Percentiles rank a stretch among this genome's conserved stretches.
Evolutionary conservation across 306 rosid species (phyloP).

Genomic region (Castanea crenata): DNA sequence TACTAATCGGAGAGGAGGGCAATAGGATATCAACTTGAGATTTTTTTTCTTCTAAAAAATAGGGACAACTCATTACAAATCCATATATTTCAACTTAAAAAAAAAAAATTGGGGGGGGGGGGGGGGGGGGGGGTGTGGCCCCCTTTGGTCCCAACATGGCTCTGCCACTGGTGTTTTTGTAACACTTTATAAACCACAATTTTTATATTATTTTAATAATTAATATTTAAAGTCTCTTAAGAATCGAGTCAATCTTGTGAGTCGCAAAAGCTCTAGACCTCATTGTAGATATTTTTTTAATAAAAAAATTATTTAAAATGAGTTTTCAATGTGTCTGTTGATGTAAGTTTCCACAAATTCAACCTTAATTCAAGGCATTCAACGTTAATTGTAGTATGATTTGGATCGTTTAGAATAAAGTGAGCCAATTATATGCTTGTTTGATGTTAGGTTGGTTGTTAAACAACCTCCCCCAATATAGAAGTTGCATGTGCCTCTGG

Average conservation of each 20-base stretch:
- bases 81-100: no score
- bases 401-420: neutral
- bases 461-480: constrained; percentile 9
- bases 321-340: neutral
- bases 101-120: no score
- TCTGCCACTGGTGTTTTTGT: no score
- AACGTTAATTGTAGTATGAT: neutral
- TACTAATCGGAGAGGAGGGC: no score
- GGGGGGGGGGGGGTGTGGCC: no score
- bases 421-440: neutral
- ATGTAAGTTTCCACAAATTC: neutral
- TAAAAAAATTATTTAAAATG: neutral
- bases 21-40: no score
- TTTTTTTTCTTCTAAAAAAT: no score
- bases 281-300: neutral
- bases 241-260: neutral
- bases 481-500: constrained; percentile 16
- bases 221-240: no score
- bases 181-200: no score
- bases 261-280: neutral
- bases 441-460: constrained; percentile 19
- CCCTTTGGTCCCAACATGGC: no score
- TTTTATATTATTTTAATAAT: no score
- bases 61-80: no score
- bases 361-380: neutral